Evolutionary conservation across 2,329 filamentous ascomycete species (phyloP).

Genomic region (Simplicillium aogashimaense): DNA sequence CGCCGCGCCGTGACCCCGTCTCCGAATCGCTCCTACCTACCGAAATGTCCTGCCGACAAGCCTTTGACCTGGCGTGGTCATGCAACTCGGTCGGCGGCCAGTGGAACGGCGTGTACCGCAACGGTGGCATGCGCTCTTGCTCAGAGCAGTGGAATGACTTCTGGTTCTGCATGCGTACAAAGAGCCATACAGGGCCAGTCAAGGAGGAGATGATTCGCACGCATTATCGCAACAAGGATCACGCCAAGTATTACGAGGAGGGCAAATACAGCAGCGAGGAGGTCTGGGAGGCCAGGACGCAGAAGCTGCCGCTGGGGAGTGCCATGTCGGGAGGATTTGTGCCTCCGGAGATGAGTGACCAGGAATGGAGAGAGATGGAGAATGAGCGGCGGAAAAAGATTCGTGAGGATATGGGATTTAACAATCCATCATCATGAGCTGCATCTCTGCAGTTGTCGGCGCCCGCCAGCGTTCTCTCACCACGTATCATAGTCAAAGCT

Average conservation of each 20-base stretch:
- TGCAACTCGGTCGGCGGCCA: slow-evolving; percentile 88
- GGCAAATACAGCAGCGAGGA: slow-evolving; percentile 71
- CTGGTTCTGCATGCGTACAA: slow-evolving; percentile 93
- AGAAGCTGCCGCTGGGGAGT: slow-evolving; percentile 40
- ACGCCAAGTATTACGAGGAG: slow-evolving; percentile 55
- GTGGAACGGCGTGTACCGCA: slow-evolving; percentile 84
- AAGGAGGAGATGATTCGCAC: slow-evolving; percentile 54
- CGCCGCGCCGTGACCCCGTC: slow-evolving; percentile 31
- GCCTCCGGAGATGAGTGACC: slow-evolving; percentile 26
- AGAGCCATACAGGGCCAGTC: slow-evolving; percentile 48
- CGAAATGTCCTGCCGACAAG: slow-evolving; percentile 77
- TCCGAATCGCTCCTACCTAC: slow-evolving; percentile 66
- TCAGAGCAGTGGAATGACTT: slow-evolving; percentile 85
- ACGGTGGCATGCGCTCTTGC: slow-evolving; percentile 68
- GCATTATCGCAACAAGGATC: slow-evolving; percentile 57
- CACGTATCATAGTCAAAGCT: background rate
- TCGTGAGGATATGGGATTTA: slow-evolving; percentile 20
- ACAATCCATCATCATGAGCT: slow-evolving; percentile 7
- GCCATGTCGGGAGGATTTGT: slow-evolving; percentile 34
- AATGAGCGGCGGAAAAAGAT: slow-evolving; percentile 22
- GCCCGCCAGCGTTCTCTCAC: no score
- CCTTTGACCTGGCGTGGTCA: slow-evolving; percentile 90
- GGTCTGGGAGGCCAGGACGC: slow-evolving; percentile 69
- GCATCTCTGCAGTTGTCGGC: no score
- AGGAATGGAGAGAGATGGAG: slow-evolving; percentile 29